Percentiles rank a stretch among this genome's conserved stretches.
These are phyloP conservation scores for Ophiocordyceps sinensis DNA, from an alignment of 2,329 filamentous ascomycete species.

Conservation along the genomic window DNA sequence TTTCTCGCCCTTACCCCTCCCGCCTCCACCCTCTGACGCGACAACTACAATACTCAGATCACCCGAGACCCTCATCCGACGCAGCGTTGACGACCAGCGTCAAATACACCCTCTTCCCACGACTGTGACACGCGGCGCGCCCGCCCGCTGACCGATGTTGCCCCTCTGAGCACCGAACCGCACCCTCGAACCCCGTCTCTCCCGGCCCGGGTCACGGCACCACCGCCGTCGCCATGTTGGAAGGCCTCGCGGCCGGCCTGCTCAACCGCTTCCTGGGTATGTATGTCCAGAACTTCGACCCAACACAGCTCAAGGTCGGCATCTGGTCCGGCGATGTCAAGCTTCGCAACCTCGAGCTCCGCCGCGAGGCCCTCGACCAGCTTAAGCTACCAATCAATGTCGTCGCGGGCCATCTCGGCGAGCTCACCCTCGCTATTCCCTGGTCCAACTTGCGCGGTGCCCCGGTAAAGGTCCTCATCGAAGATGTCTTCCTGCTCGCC, in stretches of 20 bases:
- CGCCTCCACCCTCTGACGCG: too few species aligned
- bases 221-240: slow-evolving; percentile 62
- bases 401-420: slow-evolving; percentile 82
- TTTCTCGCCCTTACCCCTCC: too few species aligned
- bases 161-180: slow-evolving; percentile 3
- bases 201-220: slow-evolving; percentile 64
- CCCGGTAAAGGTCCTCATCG: slow-evolving; percentile 86
- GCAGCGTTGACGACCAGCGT: too few species aligned
- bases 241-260: slow-evolving; percentile 90
- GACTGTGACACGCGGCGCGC: slow-evolving; percentile 1
- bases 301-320: slow-evolving; percentile 91
- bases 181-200: slow-evolving; percentile 6
- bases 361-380: slow-evolving; percentile 90
- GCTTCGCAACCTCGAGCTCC: slow-evolving; percentile 80
- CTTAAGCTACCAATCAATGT: slow-evolving; percentile 94
- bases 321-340: slow-evolving; percentile 99
- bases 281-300: slow-evolving; percentile 99
- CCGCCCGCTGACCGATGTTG: slow-evolving; percentile 7
- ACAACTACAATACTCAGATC: too few species aligned
- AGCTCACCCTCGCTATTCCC: slow-evolving; percentile 83
- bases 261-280: slow-evolving; percentile 99
- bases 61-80: background rate
- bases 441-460: slow-evolving; percentile 95
- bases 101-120: too few species aligned
- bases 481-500: slow-evolving; percentile 91